These are phyloP conservation scores for Theobroma cacao DNA, from an alignment of 345 rosid genomes.

Conservation along the genomic window DNA sequence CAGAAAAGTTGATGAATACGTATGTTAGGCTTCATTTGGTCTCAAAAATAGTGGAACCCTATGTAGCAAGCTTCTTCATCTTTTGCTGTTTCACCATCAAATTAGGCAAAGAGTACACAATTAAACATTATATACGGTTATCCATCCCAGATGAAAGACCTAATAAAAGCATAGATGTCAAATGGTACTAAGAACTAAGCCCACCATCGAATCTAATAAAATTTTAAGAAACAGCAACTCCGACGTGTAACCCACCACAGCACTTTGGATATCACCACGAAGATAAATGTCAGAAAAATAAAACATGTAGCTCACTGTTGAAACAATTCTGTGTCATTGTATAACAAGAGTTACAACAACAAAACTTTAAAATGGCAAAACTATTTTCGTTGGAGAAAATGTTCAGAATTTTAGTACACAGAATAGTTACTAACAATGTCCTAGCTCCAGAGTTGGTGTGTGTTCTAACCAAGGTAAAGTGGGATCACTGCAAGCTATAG, in stretches of 20 bases:
- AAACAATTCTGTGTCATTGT: neutral
- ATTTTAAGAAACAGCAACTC: neutral
- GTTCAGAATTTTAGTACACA: constrained; percentile 9
- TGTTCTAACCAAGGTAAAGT: constrained; percentile 6
- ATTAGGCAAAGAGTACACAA: no score
- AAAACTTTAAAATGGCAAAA: neutral
- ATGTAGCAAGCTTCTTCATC: no score
- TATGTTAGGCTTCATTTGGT: no score
- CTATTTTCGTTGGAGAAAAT: neutral
- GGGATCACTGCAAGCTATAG: constrained; percentile 11
- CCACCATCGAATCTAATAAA: neutral
- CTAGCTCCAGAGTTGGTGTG: constrained; percentile 3
- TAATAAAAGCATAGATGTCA: neutral
- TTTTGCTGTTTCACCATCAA: no score
- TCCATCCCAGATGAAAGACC: neutral
- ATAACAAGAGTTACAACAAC: neutral
- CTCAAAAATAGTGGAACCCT: no score
- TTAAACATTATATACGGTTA: no score
- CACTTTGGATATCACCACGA: neutral
- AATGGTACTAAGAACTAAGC: no score
- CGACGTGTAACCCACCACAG: neutral
- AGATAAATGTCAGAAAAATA: neutral
- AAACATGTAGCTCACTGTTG: no score
- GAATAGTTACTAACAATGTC: constrained; percentile 7
- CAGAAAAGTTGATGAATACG: no score